Evolutionary conservation across 768 basidiomycete genomes (phyloP), one percentile per base, ranked within the genome.

Genomic region (Lactarius psammicola): DNA sequence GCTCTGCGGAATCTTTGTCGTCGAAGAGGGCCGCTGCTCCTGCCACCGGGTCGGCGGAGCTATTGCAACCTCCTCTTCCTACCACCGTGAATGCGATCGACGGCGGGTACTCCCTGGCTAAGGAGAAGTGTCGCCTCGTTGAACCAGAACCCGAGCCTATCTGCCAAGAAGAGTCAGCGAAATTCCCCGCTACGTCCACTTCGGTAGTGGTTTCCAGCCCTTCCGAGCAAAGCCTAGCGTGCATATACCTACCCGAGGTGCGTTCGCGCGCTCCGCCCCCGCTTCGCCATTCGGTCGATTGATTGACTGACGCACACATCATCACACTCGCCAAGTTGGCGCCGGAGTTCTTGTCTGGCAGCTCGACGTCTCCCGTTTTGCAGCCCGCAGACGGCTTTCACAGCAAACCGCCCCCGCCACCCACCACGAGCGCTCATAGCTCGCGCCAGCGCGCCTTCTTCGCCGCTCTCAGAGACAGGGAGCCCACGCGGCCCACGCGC

Each of bases 241-340:
- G 66, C 46, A 69, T 69, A 63, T 69, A 68, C 51, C 62, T 63
- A 4, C 68, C 66, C 1, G 59, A 68, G 57, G 68, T 63, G 36
- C 33, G 46, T 49, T 11, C 46, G 23, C 11, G 11, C 23, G 4
- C 44, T 23, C 28, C 38, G 4, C 20, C 11, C 38, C 44, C 18
- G 33, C 55, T 20, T 11, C 30, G 1, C 20, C 33, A 36, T 34
- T n/a, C n/a, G n/a, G n/a, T n/a, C n/a, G n/a, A n/a, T n/a, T n/a
- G n/a, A n/a, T n/a, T n/a, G n/a, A n/a, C 31, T 34, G 36, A 31
- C 36, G 2, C 26, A 38, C 13, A 15, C 38, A n/a, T 18, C 40
- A 5, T 46, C 36, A 40, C n/a, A 13, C 30, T 56, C 46, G 2
- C 11, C 46, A 46, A 69, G 66, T 55, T 68, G 13, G 66, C 68